These are phyloP conservation scores for Berkeleyomyces rouxiae DNA, from an alignment of 2,329 filamentous ascomycete genomes.

Conservation along the genomic window DNA sequence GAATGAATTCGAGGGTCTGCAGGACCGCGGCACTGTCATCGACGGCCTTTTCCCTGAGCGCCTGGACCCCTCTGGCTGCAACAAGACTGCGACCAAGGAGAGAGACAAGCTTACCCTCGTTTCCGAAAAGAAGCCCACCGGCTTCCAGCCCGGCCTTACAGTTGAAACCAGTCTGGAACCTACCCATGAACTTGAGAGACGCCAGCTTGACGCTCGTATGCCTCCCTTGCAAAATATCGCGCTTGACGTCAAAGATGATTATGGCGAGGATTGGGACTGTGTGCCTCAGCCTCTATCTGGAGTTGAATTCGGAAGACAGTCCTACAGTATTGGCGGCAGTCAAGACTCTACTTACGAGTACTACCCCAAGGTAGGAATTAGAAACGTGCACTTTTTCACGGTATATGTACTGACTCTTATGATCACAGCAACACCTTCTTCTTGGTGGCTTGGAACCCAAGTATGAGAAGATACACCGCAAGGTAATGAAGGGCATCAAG, in stretches of 20 bases:
- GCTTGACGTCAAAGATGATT: neutral
- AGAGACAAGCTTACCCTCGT: conserved; percentile 11
- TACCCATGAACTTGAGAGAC: neutral
- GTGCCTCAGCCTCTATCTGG: conserved; percentile 41
- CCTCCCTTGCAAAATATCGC: neutral
- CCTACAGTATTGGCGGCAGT: conserved; percentile 44
- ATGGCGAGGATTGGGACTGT: conserved; percentile 26
- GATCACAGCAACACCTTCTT: conserved; percentile 48
- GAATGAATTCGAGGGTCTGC: conserved; percentile 57
- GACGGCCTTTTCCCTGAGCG: conserved; percentile 65
- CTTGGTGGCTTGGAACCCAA: conserved; percentile 58
- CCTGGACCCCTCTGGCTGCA: conserved; percentile 68
- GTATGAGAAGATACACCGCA: conserved; percentile 57
- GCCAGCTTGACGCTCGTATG: neutral
- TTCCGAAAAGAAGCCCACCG: neutral
- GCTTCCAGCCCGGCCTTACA: neutral
- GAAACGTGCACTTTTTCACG: too few species aligned
- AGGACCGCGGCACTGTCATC: conserved; percentile 50
- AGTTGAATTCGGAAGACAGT: conserved; percentile 28
- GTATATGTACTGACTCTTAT: conserved; percentile 19
- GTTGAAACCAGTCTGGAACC: neutral
- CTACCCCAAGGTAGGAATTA: conserved; percentile 37
- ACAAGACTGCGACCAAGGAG: conserved; percentile 30
- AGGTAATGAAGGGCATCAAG: conserved; percentile 49
- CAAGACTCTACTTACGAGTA: conserved; percentile 60